phyloP scores from a whole-genome alignment of 108 stramenopile species.

The Cyclotella choctawhatcheeana region DNA sequence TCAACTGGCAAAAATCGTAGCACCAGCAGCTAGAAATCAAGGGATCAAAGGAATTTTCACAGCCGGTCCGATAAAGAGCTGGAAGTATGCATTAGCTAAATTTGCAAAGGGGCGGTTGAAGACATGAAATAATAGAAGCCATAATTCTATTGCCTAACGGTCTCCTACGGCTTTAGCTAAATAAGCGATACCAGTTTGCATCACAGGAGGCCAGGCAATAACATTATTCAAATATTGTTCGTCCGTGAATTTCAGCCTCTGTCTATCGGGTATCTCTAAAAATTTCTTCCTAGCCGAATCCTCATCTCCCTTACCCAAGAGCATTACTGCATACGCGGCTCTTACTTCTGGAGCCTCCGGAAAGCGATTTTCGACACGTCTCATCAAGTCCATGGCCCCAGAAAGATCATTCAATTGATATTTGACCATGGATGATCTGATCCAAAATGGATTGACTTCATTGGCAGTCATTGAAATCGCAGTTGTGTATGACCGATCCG shows the following conservation, averaged over 20 bases:
- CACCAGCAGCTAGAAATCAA: slow-evolving; percentile 77
- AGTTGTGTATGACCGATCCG: slow-evolving; percentile 68
- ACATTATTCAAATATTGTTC: slow-evolving; percentile 59
- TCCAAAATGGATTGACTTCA: slow-evolving; percentile 86
- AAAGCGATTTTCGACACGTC: slow-evolving; percentile 84
- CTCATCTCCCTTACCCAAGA: slow-evolving; percentile 68
- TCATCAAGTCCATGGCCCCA: slow-evolving; percentile 74
- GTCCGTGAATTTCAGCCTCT: slow-evolving; percentile 67
- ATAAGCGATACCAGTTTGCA: slow-evolving; percentile 58
- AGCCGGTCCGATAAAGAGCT: slow-evolving; percentile 68
- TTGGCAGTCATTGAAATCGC: slow-evolving; percentile 89
- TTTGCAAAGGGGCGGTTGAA: slow-evolving; percentile 69
- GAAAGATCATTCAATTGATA: slow-evolving; percentile 69
- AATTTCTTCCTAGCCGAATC: slow-evolving; percentile 78
- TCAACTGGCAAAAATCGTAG: slow-evolving; percentile 63
- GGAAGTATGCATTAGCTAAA: slow-evolving; percentile 77
- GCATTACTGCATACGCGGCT: slow-evolving; percentile 74
- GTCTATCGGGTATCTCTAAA: slow-evolving; percentile 82
- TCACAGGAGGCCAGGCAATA: slow-evolving; percentile 79
- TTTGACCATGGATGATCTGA: slow-evolving; percentile 80
- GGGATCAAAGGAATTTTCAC: slow-evolving; percentile 80
- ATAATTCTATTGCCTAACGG: neutral
- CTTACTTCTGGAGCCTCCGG: slow-evolving; percentile 88
- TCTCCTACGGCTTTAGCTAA: slow-evolving; percentile 48
- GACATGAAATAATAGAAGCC: slow-evolving; percentile 4